Base-by-base conservation (phyloP, 2,329 filamentous ascomycete species). In the Fusarium caatingaense region DNA sequence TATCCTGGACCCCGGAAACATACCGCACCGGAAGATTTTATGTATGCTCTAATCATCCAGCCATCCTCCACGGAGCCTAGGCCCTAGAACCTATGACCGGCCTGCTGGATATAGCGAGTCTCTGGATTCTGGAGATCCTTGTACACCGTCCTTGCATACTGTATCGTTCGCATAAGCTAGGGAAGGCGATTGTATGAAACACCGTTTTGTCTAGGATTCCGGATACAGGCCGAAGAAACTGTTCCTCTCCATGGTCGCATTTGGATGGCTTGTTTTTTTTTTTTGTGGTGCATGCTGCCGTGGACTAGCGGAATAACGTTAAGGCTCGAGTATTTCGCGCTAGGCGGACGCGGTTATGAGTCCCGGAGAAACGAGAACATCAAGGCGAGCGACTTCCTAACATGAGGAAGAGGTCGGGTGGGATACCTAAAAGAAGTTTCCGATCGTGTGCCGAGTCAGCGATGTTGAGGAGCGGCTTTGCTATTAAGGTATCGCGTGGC, bases 401-500 rank as follows among this genome's bases (percentile, higher is more conserved):
- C n/a, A 57, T 50, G 48, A 42, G n/a, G 12, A 16, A 41, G 48
- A 30, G 55, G 60, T 56, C 34, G 61, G 44, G 60, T 55, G 58
- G 67, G 30, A 50, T 37, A n/a, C 32, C 21, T 70, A 51, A 69
- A 66, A 56, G 41, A 42, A 53, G n/a, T 30, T 21, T 51, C 48
- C 25, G 48, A 63, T 63, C 18, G 47, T 21, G 56, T 50, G 28
- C 16, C 37, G 54, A 66, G 60, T 60, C 47, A 51, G 45, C 37
- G 20, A 41, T 54, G n/a, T 41, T 21, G 20, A 54, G 25, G 18
- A 48, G 37, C 27, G 34, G 44, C 32, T 45, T 30, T 60, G 46
- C 13, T 66, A 51, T 55, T 56, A 51, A 64, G 51, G 46, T 69
- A 66, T 72, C 71, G 71, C 69, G 64, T 73, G 71, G 55, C 58